These are phyloP conservation scores for Steccherinum ochraceum DNA, from an alignment of 768 basidiomycete species.

Conservation along the genomic window DNA sequence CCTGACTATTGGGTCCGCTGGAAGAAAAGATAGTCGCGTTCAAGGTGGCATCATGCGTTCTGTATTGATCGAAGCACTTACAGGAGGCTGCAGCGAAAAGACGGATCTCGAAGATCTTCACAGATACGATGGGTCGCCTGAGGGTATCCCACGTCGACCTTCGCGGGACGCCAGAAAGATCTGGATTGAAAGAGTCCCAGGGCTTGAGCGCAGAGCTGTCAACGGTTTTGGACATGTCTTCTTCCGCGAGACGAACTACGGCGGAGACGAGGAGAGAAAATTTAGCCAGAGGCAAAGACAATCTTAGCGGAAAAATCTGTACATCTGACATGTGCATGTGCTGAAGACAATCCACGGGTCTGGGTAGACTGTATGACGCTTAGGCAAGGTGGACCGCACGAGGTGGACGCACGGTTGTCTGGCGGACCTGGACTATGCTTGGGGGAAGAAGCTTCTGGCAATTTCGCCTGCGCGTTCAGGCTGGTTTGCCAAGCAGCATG, in stretches of 20 bases:
- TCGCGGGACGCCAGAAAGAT: neutral
- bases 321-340: too few species aligned
- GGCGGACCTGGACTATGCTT: neutral
- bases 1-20: neutral
- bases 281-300: too few species aligned
- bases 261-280: neutral
- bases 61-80: neutral
- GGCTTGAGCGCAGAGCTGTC: neutral
- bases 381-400: too few species aligned
- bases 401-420: neutral
- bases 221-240: constrained; percentile 1
- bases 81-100: neutral
- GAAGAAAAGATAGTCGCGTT: neutral
- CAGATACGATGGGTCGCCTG: neutral
- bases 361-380: too few species aligned
- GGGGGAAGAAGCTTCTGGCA: neutral
- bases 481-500: neutral
- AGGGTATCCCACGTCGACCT: neutral
- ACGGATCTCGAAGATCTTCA: neutral
- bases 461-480: too few species aligned
- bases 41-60: too few species aligned
- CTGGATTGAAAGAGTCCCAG: neutral
- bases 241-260: neutral
- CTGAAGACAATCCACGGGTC: too few species aligned
- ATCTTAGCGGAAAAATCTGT: too few species aligned